Percentiles rank a stretch among this genome's conserved stretches.
Evolutionary conservation across 208 protist genomes (phyloP).

Genomic region (Tritrichomonas foetus): DNA sequence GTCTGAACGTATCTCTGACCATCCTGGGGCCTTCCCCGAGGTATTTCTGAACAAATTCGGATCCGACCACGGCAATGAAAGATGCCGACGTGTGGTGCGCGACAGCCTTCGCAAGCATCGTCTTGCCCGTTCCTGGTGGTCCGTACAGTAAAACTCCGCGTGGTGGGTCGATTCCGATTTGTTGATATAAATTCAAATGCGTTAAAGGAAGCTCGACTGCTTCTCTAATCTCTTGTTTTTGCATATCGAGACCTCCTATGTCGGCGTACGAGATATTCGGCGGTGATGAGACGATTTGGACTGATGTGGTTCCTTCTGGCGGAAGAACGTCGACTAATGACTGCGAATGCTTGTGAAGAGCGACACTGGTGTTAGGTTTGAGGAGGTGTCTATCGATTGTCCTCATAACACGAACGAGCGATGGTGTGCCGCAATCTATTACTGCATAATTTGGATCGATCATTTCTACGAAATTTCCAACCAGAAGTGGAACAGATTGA

Average conservation of each 20-base stretch:
- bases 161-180: conserved; percentile 96
- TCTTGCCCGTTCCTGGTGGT: conserved; percentile 76
- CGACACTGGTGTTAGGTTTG: conserved; percentile 97
- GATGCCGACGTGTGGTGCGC: conserved; percentile 93
- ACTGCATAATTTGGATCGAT: conserved; percentile 82
- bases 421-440: conserved; percentile 82
- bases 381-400: conserved; percentile 75
- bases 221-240: conserved; percentile 99
- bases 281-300: conserved; percentile 71
- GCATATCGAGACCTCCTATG: conserved; percentile 96
- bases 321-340: conserved; percentile 94
- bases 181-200: conserved; percentile 94
- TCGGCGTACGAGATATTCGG: conserved; percentile 77
- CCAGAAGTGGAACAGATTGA: conserved; percentile 96
- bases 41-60: conserved; percentile 99
- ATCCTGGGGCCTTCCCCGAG: conserved; percentile 98
- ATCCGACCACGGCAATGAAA: conserved; percentile 89
- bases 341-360: conserved; percentile 93
- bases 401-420: conserved; percentile 84
- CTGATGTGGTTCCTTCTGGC: conserved; percentile 81
- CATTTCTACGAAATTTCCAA: conserved; percentile 97
- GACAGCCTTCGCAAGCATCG: conserved; percentile 74
- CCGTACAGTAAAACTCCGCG: conserved; percentile 89
- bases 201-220: conserved; percentile 99
- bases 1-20: conserved; percentile 94